Base-by-base conservation (phyloP, 2,329 filamentous ascomycete species). In the Sordariomycetes sp. region DNA sequence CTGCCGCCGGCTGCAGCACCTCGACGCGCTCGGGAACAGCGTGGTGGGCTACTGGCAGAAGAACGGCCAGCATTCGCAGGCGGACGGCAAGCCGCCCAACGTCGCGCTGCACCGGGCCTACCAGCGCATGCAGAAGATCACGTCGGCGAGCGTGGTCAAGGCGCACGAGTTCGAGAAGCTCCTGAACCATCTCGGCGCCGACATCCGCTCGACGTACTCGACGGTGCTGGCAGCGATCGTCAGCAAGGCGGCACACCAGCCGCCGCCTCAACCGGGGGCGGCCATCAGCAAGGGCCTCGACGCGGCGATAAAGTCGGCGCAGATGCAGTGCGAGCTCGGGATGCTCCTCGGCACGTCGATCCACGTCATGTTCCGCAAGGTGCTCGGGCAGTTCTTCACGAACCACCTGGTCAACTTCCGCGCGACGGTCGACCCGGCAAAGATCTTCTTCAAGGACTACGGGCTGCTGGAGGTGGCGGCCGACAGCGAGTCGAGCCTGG, bases 391-490 rank as follows among this genome's bases (percentile, higher is more conserved):
- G 58, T 78, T 87, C 60, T 84, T 93, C 60, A 76, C 77, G 35
- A 74, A 76, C 32, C 80, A 84, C 53, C 71, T 90, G 32, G 75
- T 75, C 0, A 74, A 76, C 22, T 79, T 92, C 58, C 77, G 80
- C 48, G 74, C 74, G 5, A 76, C 80, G 58, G 78, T 85, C 12
- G 83, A 94, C 62, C 79, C 83, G 32, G 80, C 85, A 11, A 79
- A 79, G 60, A 76, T 96, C 54, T 89, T 88, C 71, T 88, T 90
- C 70, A 81, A 82, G 54, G 83, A 94, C 67, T 89, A 85, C 58
- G 77, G 77, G 54, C 80, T 89, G 67, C 75, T 94, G 12, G 87
- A 87, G 5, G 74, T 90, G 16, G 78, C 80, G 11, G 79, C 85
- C 57, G 82, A 85, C 60, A 70, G 71, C 16, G 72, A 74, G 20